Evolutionary conservation across 768 basidiomycete species (phyloP), one percentile per base, ranked within the genome.

Genomic region (Boletus rubropictus): DNA sequence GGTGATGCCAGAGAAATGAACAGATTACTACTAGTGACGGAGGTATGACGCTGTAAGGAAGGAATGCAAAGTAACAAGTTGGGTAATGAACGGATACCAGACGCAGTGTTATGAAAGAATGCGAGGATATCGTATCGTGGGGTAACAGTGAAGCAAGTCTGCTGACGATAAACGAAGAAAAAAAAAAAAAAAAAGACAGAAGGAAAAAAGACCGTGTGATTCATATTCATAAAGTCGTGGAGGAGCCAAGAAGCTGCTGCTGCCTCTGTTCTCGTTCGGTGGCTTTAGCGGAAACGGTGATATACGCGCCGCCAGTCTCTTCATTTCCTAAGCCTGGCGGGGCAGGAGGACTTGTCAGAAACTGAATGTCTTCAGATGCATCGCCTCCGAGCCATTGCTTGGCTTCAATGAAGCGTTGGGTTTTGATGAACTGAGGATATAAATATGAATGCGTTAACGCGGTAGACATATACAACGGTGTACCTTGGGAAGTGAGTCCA

Each of bases 401-500:
- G 57, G 89, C 79, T 11, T 84, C 85, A 36, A 85, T 67, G 72
- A 91, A 92, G 57, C 80, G 81, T 24, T 84, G 78, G 1, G 87
- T 89, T 67, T 91, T 91, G 70, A 90, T 88, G 71, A 92, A 92
- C 90, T 92, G 49, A 40, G 12, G 46, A 33, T 31, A 18, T 44
- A 12, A 29, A 17, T 9, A 50, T 49, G 39, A 49, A 39, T 14
- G 51, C 52, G 52, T 49, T 49, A 47, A 33, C 47, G 31, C 7
- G 15, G 21, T 35, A 43, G 35, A 40, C 21, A 44, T 38, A 33
- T 38, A 34, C 20, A 44, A 17, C 21, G 28, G 58, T 73, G 24
- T 58, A 89, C 89, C 78, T 95, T 95, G 12, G 96, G 96, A n/a
- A 99, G 86, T 7, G 95, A 97, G 67, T 99, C 96, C 46, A 94